Evolutionary conservation across 495 filamentous ascomycete species (phyloP).

Genomic region (Delitschia confertaspora): DNA sequence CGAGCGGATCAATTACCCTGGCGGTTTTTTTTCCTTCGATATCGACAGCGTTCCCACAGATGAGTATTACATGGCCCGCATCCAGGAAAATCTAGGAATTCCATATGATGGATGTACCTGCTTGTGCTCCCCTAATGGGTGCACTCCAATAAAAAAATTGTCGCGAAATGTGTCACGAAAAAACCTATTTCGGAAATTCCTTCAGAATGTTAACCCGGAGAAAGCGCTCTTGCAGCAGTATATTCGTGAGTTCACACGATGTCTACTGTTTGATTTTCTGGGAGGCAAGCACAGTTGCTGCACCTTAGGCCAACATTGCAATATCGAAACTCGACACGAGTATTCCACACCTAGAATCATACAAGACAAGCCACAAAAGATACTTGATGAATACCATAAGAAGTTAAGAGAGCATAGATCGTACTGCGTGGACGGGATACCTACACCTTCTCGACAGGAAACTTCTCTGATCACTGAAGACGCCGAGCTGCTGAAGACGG

Average conservation of each 20-base stretch:
- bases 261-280: constrained; percentile 5
- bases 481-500: background rate
- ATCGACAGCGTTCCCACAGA: background rate
- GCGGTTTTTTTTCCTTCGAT: background rate
- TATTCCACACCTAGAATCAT: no score
- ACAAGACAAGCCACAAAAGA: no score
- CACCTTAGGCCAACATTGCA: background rate
- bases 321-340: no score
- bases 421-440: no score
- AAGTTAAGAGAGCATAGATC: no score
- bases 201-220: background rate
- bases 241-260: constrained; percentile 4
- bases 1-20: background rate
- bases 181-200: no score
- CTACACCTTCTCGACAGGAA: no score
- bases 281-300: constrained; percentile 4
- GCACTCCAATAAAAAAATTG: constrained; percentile 2
- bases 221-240: background rate
- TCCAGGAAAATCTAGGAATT: constrained; percentile 6
- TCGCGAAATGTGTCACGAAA: background rate
- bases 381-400: no score
- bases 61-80: constrained; percentile 1
- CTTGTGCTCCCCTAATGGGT: constrained; percentile 4
- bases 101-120: constrained; percentile 10
- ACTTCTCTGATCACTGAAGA: background rate